These are phyloP conservation scores for Coniferiporia sulphurascens DNA, from an alignment of 1,284 basidiomycete genomes.

Conservation along the genomic window DNA sequence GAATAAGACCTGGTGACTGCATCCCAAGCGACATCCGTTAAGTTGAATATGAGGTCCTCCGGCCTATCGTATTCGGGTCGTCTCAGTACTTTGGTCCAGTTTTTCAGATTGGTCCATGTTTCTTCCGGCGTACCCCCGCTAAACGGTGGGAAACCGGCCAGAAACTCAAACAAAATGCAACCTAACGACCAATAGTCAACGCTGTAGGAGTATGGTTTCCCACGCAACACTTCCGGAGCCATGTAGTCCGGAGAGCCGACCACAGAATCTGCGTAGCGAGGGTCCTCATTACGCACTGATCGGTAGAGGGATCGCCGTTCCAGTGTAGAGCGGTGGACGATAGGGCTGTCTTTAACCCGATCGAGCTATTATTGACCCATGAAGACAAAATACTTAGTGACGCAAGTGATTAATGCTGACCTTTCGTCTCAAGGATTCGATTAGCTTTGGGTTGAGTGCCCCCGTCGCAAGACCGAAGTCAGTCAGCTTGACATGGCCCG, in stretches of 20 bases:
- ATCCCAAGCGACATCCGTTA: slow-evolving; percentile 93
- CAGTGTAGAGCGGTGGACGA: slow-evolving; percentile 89
- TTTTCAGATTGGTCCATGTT: slow-evolving; percentile 99
- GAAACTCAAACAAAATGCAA: slow-evolving; percentile 97
- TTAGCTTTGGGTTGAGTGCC: slow-evolving; percentile 90
- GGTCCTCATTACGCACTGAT: slow-evolving; percentile 86
- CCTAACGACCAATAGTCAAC: slow-evolving; percentile 99
- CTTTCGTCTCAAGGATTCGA: slow-evolving; percentile 92
- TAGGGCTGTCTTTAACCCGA: slow-evolving; percentile 91
- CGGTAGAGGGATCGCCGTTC: slow-evolving; percentile 95
- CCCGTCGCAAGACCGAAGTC: slow-evolving; percentile 98
- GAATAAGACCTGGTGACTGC: slow-evolving; percentile 75
- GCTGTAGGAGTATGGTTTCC: slow-evolving; percentile 90
- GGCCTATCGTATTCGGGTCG: slow-evolving; percentile 94
- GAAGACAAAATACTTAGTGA: neutral
- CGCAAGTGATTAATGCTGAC: slow-evolving; percentile 39
- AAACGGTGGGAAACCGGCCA: slow-evolving; percentile 98
- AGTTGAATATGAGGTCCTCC: slow-evolving; percentile 97
- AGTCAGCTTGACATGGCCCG: slow-evolving; percentile 97
- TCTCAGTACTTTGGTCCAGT: slow-evolving; percentile 90
- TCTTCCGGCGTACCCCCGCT: slow-evolving; percentile 94
- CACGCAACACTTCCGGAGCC: slow-evolving; percentile 91
- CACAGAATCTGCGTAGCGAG: slow-evolving; percentile 95
- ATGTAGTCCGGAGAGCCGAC: slow-evolving; percentile 98
- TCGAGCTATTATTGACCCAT: slow-evolving; percentile 60